phyloP scores from a whole-genome alignment of 148 eudicot genomes.

The Amaranthus hypochondriacus region DNA sequence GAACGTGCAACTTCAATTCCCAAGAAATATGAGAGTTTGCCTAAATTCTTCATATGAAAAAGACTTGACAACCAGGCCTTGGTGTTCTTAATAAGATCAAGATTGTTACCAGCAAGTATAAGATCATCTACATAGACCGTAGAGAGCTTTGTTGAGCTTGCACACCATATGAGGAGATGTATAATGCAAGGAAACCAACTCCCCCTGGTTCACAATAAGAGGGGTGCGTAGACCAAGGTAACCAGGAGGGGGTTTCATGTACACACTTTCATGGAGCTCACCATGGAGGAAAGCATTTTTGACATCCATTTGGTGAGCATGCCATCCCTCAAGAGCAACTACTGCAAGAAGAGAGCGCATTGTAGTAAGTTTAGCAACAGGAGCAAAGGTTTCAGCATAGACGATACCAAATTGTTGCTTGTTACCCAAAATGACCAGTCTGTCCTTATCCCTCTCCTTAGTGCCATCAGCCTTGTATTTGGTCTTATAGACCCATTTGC shows the following conservation, averaged over 20 bases:
- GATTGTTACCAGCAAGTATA: background rate
- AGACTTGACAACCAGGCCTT: background rate
- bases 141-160: background rate
- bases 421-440: background rate
- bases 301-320: background rate
- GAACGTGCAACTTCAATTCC: background rate
- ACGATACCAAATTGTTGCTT: background rate
- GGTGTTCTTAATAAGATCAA: background rate
- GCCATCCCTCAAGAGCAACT: background rate
- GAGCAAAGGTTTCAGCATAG: background rate
- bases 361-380: background rate
- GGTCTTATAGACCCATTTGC: constrained; percentile 5
- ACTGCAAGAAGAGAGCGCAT: background rate
- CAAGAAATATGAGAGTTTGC: background rate
- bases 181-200: too few relatives aligned
- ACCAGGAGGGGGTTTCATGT: background rate
- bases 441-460: background rate
- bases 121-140: constrained; percentile 1
- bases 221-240: too few relatives aligned
- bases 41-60: background rate
- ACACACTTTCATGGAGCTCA: background rate
- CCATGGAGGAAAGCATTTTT: background rate
- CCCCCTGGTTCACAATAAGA: background rate
- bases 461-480: background rate
- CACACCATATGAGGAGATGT: background rate